These are phyloP conservation scores for Acacia crassicarpa DNA, from an alignment of 306 rosid genomes.

Conservation along the genomic window DNA sequence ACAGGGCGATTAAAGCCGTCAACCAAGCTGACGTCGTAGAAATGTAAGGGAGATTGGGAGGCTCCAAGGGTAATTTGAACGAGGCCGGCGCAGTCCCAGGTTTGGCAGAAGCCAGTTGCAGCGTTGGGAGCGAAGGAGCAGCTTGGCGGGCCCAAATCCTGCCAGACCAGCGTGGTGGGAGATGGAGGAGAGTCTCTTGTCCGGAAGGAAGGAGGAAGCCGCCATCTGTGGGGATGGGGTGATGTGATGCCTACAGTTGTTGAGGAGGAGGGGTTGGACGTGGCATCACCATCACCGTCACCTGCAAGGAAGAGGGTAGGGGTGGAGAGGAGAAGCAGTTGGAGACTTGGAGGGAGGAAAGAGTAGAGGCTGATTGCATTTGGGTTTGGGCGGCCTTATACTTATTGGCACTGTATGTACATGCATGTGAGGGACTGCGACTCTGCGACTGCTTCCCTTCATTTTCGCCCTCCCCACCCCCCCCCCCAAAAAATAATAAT, in stretches of 20 bases:
- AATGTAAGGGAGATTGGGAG: conserved; percentile 49
- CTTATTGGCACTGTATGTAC: too few species aligned
- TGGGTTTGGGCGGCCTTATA: too few species aligned
- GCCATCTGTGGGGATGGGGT: conserved; percentile 45
- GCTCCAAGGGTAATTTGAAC: conserved; percentile 73
- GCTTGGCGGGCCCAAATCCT: too few species aligned
- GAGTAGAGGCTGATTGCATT: too few species aligned
- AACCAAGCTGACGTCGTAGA: conserved; percentile 71
- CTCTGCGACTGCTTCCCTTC: too few species aligned
- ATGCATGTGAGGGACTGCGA: too few species aligned
- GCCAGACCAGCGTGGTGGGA: conserved; percentile 69
- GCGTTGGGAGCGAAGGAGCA: too few species aligned
- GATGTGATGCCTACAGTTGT: conserved; percentile 61
- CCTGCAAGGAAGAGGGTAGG: conserved; percentile 2
- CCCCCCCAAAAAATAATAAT: too few species aligned
- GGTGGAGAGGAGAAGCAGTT: conserved; percentile 27
- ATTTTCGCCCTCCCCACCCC: too few species aligned
- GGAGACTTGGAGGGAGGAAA: conserved; percentile 30
- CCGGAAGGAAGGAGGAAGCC: conserved; percentile 58
- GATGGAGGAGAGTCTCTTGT: conserved; percentile 30
- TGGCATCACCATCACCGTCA: too few species aligned
- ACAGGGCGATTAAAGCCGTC: conserved; percentile 73
- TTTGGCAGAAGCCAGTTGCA: too few species aligned
- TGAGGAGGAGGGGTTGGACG: conserved; percentile 46
- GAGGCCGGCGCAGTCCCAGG: conserved; percentile 67